Percentiles rank a stretch among this genome's conserved stretches.
Evolutionary conservation across 2,329 filamentous ascomycete species (phyloP).

Genomic region (Aureobasidium mangrovei): DNA sequence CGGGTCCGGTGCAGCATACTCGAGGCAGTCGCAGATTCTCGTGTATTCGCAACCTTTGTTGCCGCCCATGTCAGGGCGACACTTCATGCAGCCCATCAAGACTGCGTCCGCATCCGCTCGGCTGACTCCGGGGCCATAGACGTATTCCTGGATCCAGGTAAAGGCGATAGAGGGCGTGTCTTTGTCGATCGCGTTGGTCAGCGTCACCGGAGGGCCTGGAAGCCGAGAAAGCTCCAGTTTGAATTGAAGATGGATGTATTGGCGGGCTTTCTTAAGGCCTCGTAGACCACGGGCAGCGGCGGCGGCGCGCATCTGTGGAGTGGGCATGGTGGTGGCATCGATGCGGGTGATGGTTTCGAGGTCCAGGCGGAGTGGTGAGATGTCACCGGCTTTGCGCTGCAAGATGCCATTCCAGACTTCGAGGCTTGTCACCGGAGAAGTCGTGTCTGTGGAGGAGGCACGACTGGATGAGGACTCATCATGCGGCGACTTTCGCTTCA

Average conservation of each 20-base stretch:
- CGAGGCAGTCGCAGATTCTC: constrained; percentile 56
- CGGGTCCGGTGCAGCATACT: constrained; percentile 46
- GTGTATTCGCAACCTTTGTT: constrained; percentile 54
- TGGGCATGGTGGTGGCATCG: constrained; percentile 28
- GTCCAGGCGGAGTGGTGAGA: constrained; percentile 26
- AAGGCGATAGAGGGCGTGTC: constrained; percentile 53
- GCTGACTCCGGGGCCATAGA: constrained; percentile 52
- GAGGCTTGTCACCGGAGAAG: constrained; percentile 4
- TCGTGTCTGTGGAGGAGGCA: background rate
- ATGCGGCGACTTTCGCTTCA: constrained; percentile 24
- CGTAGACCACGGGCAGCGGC: constrained; percentile 20
- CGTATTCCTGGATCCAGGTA: constrained; percentile 56
- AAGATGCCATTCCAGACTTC: constrained; percentile 36
- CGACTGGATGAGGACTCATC: constrained; percentile 8
- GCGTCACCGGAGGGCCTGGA: constrained; percentile 39
- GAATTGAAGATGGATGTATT: constrained; percentile 33
- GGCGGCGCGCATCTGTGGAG: constrained; percentile 27
- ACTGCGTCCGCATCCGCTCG: constrained; percentile 50
- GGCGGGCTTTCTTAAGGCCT: constrained; percentile 26
- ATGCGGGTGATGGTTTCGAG: constrained; percentile 16
- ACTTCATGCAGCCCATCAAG: constrained; percentile 57
- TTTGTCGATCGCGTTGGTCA: constrained; percentile 55
- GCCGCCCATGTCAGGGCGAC: constrained; percentile 46
- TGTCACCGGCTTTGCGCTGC: constrained; percentile 28
- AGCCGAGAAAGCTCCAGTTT: constrained; percentile 23